Conservation (phyloP, 768 basidiomycete genomes). For the Pleurotus cornucopiae region DNA sequence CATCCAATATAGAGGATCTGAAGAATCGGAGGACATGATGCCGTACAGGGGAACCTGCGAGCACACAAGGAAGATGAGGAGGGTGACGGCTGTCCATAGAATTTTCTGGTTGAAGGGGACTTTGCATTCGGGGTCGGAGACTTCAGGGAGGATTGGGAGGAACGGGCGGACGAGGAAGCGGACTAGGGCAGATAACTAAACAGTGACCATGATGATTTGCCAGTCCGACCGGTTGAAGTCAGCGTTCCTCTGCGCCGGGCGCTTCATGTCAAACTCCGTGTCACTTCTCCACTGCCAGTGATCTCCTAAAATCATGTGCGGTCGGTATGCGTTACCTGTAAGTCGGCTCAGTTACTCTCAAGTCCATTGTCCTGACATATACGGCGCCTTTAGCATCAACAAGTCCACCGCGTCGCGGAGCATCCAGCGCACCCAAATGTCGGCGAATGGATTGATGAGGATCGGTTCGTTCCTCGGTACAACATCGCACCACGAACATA, state of each 20-base stretch:
- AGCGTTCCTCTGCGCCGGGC: too few relatives aligned
- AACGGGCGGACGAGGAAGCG: slow-evolving; percentile 98
- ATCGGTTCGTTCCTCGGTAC: slow-evolving; percentile 60
- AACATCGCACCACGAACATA: slow-evolving; percentile 83
- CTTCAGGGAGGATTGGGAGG: slow-evolving; percentile 94
- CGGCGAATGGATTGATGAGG: slow-evolving; percentile 58
- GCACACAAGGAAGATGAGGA: slow-evolving; percentile 99
- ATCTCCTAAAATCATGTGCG: too few relatives aligned
- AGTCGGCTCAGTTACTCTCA: too few relatives aligned
- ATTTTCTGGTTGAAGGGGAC: slow-evolving; percentile 99
- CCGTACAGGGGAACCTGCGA: slow-evolving; percentile 99
- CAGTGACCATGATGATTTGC: neutral
- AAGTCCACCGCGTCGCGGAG: too few relatives aligned
- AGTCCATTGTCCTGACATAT: too few relatives aligned
- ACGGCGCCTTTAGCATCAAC: too few relatives aligned
- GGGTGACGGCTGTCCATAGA: slow-evolving; percentile 97
- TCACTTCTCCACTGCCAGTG: too few relatives aligned
- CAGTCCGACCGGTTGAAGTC: too few relatives aligned
- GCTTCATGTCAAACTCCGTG: too few relatives aligned
- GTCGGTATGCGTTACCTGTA: too few relatives aligned
- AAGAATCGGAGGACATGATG: slow-evolving; percentile 99
- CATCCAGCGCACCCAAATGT: slow-evolving; percentile 32
- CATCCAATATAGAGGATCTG: slow-evolving; percentile 99
- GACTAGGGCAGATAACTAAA: slow-evolving; percentile 42
- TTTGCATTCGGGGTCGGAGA: slow-evolving; percentile 96